Evolutionary conservation across 2,329 filamentous ascomycete species (phyloP).

Genomic region (Cordyceps farinosa): DNA sequence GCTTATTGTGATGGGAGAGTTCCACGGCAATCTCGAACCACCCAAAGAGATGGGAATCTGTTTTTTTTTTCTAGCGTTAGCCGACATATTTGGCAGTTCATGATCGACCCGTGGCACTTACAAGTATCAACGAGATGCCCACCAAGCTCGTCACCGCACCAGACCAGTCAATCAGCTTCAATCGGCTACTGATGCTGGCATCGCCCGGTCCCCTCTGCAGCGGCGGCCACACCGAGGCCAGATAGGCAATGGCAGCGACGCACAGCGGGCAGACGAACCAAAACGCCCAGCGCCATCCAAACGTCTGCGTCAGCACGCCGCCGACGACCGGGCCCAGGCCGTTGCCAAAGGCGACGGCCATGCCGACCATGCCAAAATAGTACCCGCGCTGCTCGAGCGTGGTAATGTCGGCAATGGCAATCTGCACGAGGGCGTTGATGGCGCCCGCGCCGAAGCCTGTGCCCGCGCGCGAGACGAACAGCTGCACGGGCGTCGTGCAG

Average conservation of each 20-base stretch:
- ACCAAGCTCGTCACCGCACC: neutral
- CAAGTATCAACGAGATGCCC: constrained; percentile 6
- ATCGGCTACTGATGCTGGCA: neutral
- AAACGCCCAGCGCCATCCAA: constrained; percentile 11
- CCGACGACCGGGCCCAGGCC: constrained; percentile 3
- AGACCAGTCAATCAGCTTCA: constrained; percentile 2
- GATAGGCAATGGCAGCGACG: neutral
- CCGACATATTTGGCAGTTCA: neutral
- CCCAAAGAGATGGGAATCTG: neutral
- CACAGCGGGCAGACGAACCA: constrained; percentile 14
- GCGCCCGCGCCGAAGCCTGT: constrained; percentile 8
- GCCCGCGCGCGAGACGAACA: constrained; percentile 5
- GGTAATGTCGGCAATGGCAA: constrained; percentile 9
- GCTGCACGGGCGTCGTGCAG: constrained; percentile 4
- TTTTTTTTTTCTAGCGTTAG: neutral
- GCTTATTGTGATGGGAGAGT: neutral
- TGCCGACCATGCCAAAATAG: constrained; percentile 10
- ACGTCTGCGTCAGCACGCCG: constrained; percentile 1
- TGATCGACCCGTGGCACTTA: neutral
- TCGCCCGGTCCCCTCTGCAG: neutral
- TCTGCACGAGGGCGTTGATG: constrained; percentile 11
- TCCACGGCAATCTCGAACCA: neutral
- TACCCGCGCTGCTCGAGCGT: constrained; percentile 8
- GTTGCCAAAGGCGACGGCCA: constrained; percentile 2
- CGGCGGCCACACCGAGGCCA: neutral